Percentiles rank a stretch among this genome's conserved stretches.
These are phyloP conservation scores for Phyllostachys edulis DNA, from an alignment of 176 grass and related monocot species.

Conservation along the genomic window DNA sequence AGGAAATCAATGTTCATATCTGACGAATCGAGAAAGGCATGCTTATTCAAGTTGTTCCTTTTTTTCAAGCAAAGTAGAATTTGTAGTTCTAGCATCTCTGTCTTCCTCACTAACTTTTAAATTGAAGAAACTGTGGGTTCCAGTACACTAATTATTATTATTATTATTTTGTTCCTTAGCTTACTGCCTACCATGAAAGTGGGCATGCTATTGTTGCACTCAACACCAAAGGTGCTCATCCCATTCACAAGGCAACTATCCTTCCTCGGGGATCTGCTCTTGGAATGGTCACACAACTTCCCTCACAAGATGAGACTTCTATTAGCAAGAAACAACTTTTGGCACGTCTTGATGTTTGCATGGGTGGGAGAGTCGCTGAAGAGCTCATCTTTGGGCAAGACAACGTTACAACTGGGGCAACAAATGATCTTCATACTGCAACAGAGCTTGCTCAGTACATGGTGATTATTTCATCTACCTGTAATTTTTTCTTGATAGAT, in stretches of 20 bases:
- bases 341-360: conserved; percentile 97
- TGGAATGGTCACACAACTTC: conserved; percentile 98
- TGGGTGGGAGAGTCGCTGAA: conserved; percentile 97
- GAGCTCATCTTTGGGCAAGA: conserved; percentile 99
- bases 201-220: conserved; percentile 98
- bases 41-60: conserved; percentile 13
- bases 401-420: conserved; percentile 89
- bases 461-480: conserved; percentile 50
- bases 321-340: conserved; percentile 96
- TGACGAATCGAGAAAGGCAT: conserved; percentile 90
- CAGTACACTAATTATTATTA: background rate
- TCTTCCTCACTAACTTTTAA: background rate
- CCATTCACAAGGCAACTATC: conserved; percentile 96
- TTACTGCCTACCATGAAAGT: conserved; percentile 99
- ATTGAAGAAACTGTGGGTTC: conserved; percentile 19
- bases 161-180: conserved; percentile 47
- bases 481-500: conserved; percentile 1
- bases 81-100: background rate
- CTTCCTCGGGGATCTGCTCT: conserved; percentile 91
- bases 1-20: conserved; percentile 94
- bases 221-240: conserved; percentile 87
- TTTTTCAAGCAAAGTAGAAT: background rate
- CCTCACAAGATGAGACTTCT: conserved; percentile 94
- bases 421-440: conserved; percentile 87
- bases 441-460: conserved; percentile 98